Evolutionary conservation across 768 basidiomycete species (phyloP), one percentile per base, ranked within the genome.

Genomic region (Lenzites betulinus): DNA sequence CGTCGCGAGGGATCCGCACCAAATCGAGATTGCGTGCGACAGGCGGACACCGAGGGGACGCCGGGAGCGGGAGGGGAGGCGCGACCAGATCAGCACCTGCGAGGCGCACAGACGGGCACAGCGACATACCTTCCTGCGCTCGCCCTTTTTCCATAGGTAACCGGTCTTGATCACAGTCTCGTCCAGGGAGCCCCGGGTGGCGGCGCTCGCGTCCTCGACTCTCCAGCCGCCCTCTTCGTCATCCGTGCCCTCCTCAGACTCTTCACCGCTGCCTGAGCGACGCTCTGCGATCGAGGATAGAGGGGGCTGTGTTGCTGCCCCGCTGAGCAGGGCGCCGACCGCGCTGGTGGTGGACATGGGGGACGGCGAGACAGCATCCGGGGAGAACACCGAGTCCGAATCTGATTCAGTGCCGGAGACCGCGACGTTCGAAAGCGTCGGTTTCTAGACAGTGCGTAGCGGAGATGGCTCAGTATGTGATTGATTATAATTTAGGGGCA

Each of bases 81-180:
- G 54, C 51, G 53, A 44, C n/a, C 23, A 43, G 50, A 56, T 43
- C 46, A 62, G 49, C 51, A 25, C 33, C 20, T 49, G 43, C 30
- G 22, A 41, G 63, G 50, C 56, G 52, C 53, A 22, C 38, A 15
- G 13, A 38, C 33, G n/a, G 30, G 25, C 22, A 30, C 30, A 26
- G 36, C 39, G 43, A 74, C 82, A 58, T 64, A 96, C 96, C 90
- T 98, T 98, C 74, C 97, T 80, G 59, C 94, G 83, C 75, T 97
- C 93, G 66, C 96, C 96, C 80, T 98, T 98, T 84, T 99, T 99
- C 59, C 88, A 91, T 52, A 98, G 78, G 78, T 97, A 98, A 1
- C 96, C 97, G 23, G 90, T 85, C 76, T 95, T 96, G 71, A 96
- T 81, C 57, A 56, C 42, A 25, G 43, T 54, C n/a, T 35, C 88